Evolutionary conservation across 2,329 filamentous ascomycete genomes (phyloP).

Genomic region (Beauveria rudraprayagi): DNA sequence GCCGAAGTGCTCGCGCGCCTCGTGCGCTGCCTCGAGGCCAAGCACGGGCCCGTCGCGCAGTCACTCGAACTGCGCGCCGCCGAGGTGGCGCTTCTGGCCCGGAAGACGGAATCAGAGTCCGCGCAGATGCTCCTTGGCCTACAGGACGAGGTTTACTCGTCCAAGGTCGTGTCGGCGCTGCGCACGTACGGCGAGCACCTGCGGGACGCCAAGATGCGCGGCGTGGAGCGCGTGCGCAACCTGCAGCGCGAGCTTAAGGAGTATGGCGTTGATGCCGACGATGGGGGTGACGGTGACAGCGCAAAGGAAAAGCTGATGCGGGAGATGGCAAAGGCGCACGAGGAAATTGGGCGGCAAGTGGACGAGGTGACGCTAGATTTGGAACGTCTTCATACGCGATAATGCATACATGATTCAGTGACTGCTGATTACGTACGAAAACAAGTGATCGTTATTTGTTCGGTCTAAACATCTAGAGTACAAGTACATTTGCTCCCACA

Average conservation of each 20-base stretch:
- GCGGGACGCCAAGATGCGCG: constrained; percentile 37
- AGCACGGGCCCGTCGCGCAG: constrained; percentile 45
- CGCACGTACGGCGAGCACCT: constrained; percentile 41
- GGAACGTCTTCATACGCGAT: constrained; percentile 22
- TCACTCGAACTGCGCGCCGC: constrained; percentile 43
- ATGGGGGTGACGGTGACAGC: constrained; percentile 22
- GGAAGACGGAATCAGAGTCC: constrained; percentile 32
- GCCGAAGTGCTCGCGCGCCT: constrained; percentile 33
- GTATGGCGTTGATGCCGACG: constrained; percentile 35
- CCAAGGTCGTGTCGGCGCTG: constrained; percentile 35
- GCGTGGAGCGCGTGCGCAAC: constrained; percentile 35
- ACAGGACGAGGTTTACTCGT: constrained; percentile 35
- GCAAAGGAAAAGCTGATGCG: constrained; percentile 42
- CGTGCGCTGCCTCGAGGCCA: constrained; percentile 44
- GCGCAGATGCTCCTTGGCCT: constrained; percentile 27
- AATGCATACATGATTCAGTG: not conserved
- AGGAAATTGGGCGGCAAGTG: constrained; percentile 41
- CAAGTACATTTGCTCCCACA: constrained; percentile 13
- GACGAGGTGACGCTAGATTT: constrained; percentile 43
- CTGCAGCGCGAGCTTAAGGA: constrained; percentile 36
- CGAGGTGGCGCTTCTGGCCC: constrained; percentile 35
- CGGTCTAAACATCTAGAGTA: constrained; percentile 11
- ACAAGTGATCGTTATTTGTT: not conserved
- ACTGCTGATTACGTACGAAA: not conserved
- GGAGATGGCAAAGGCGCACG: constrained; percentile 44